Base-by-base conservation (phyloP, 208 protist genomes). In the Crithidia acanthocephali region DNA sequence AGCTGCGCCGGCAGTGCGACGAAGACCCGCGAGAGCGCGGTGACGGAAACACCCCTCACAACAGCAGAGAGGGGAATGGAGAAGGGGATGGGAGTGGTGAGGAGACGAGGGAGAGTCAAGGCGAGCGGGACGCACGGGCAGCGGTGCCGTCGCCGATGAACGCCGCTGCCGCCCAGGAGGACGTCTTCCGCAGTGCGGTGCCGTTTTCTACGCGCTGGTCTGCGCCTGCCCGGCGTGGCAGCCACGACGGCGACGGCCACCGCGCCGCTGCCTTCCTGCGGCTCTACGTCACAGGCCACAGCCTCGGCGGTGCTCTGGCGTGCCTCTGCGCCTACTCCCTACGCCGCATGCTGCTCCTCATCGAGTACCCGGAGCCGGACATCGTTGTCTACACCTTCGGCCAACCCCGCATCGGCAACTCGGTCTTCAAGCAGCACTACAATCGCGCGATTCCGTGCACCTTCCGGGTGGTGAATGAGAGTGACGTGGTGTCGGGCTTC, bases 401-500 rank as follows among this genome's bases (percentile, higher is more conserved):
- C 2, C 87, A 90, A 60, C 91, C 88, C 16, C 83, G 86, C 23
- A 58, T 96, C n/a, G 89, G 88, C 44, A 94, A 94, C 60, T 70
- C 45, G 13, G 70, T 71, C 13, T 96, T 96, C 69, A 87, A 88
- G 61, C 66, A 69, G 16, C 63, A 83, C 35, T 96, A 94, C 85
- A 85, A 96, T 72, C 79, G 73, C 18, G 81, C 79, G 10, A 63
- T 96, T 23, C 88, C 91, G 13, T 81, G 85, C 53, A 93, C 85
- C 15, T 93, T 93, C 58, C 85, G 91, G 51, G 82, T 94, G 2
- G 91, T 94, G n/a, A 96, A 96, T 59, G 88, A 96, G 63, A 91
- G 82, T 58, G 91, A 96, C 65, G 85, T 78, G 4, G 88, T 96
- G n/a, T 84, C 84, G 2, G 74, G 83, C 20, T 85, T 90, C 52